Conservation (phyloP, 2,329 filamentous ascomycete species). For the Fusarium torreyae region DNA sequence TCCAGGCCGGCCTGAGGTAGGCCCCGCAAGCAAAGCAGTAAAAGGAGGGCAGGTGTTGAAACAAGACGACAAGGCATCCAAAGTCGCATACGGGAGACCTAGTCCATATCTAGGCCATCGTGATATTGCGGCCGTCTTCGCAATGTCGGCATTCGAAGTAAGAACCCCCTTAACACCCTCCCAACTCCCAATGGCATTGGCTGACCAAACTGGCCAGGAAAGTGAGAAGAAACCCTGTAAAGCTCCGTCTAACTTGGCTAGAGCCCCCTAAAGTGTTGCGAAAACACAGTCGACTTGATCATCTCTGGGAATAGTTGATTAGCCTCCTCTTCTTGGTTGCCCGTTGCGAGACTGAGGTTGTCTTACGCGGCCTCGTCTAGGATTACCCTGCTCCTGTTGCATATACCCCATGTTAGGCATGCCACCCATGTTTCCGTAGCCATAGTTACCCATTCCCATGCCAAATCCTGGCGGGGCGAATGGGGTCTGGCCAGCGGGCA, state of each 20-base stretch:
- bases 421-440: conserved; percentile 61
- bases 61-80: conserved; percentile 44
- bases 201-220: conserved; percentile 41
- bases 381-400: conserved; percentile 69
- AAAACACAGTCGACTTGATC: conserved; percentile 38
- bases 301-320: conserved; percentile 50
- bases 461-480: conserved; percentile 67
- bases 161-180: conserved; percentile 32
- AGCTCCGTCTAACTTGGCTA: conserved; percentile 39
- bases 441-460: conserved; percentile 63
- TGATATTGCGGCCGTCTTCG: conserved; percentile 35
- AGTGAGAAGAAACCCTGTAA: conserved; percentile 38
- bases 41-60: conserved; percentile 41
- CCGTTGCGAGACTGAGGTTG: conserved; percentile 29
- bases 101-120: conserved; percentile 31
- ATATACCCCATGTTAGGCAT: conserved; percentile 67
- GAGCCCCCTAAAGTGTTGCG: conserved; percentile 20
- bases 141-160: conserved; percentile 38
- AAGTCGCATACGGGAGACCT: conserved; percentile 34
- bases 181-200: conserved; percentile 47
- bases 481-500: conserved; percentile 60
- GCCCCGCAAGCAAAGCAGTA: conserved; percentile 38
- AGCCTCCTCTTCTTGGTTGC: conserved; percentile 41
- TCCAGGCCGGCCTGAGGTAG: conserved; percentile 49
- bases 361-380: conserved; percentile 72